Evolutionary conservation across 192 early-diverging fungal species (phyloP).

Genomic region (Coemansia sp.): DNA sequence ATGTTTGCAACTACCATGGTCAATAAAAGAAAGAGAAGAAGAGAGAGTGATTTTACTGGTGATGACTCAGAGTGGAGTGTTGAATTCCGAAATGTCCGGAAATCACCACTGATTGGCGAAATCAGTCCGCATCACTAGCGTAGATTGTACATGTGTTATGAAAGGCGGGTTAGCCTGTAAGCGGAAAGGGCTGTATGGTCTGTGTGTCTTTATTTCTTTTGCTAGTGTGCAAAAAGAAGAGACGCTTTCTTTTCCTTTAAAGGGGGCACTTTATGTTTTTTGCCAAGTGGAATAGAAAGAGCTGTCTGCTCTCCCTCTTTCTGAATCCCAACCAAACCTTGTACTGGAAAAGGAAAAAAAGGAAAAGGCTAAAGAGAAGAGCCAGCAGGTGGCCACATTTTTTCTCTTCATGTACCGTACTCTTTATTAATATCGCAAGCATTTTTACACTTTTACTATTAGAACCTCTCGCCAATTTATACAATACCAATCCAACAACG

Average conservation of each 20-base stretch:
- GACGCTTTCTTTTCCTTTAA: slow-evolving; percentile 1
- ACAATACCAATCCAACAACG: too few species aligned
- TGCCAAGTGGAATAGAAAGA: slow-evolving; percentile 8
- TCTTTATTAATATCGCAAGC: slow-evolving; percentile 5
- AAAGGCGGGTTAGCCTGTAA: too few species aligned
- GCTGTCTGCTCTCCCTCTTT: not conserved
- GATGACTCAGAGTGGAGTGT: slow-evolving; percentile 2
- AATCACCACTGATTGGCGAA: too few species aligned
- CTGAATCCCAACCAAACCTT: not conserved
- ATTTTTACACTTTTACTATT: not conserved
- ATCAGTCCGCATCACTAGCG: too few species aligned
- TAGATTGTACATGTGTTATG: too few species aligned
- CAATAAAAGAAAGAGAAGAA: not conserved
- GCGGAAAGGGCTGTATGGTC: too few species aligned
- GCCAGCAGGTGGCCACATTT: not conserved
- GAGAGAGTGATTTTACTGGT: not conserved
- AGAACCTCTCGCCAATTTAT: too few species aligned
- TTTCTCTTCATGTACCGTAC: slow-evolving; percentile 1
- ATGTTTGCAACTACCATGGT: slow-evolving; percentile 32
- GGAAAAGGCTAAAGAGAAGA: not conserved
- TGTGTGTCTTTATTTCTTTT: too few species aligned
- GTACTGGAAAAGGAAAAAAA: not conserved
- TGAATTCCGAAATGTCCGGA: too few species aligned
- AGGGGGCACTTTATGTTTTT: not conserved
- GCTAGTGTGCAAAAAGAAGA: not conserved